These are phyloP conservation scores for Botrytis paeoniae DNA, from an alignment of 2,329 filamentous ascomycete species.

Conservation along the genomic window DNA sequence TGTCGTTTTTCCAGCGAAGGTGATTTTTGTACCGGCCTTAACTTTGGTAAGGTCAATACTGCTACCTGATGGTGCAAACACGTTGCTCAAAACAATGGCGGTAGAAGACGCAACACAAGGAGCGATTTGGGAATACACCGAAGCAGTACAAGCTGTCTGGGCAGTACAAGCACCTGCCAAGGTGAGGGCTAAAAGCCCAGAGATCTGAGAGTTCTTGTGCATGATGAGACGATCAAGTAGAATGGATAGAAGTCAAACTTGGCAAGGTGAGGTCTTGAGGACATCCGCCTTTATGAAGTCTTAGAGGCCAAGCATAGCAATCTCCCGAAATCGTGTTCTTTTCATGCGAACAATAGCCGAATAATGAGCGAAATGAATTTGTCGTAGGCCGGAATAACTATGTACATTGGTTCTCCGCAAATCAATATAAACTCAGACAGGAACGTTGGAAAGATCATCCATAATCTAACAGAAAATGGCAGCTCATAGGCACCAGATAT, in stretches of 20 bases:
- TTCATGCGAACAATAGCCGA: background rate
- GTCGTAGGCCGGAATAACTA: background rate
- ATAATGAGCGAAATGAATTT: background rate
- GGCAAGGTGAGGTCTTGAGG: background rate
- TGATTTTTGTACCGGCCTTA: conserved; percentile 50
- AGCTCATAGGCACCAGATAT: background rate
- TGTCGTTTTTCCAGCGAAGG: conserved; percentile 59
- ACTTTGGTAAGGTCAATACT: conserved; percentile 56
- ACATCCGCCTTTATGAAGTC: conserved; percentile 2
- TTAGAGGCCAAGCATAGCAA: background rate
- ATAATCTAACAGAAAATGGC: background rate
- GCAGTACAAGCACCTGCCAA: background rate
- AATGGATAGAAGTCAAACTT: background rate
- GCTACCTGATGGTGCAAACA: conserved; percentile 54
- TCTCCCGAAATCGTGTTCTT: background rate
- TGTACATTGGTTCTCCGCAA: background rate
- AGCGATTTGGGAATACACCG: conserved; percentile 47
- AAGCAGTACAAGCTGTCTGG: conserved; percentile 6
- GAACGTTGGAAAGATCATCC: background rate
- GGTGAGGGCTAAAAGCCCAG: conserved; percentile 10
- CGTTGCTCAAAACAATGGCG: conserved; percentile 51
- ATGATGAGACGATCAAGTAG: conserved; percentile 3
- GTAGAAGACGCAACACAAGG: conserved; percentile 51
- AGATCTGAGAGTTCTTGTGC: background rate
- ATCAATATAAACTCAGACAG: background rate